Conservation (phyloP, 352 stramenopile genomes). For the Phytophthora palmivora region DNA sequence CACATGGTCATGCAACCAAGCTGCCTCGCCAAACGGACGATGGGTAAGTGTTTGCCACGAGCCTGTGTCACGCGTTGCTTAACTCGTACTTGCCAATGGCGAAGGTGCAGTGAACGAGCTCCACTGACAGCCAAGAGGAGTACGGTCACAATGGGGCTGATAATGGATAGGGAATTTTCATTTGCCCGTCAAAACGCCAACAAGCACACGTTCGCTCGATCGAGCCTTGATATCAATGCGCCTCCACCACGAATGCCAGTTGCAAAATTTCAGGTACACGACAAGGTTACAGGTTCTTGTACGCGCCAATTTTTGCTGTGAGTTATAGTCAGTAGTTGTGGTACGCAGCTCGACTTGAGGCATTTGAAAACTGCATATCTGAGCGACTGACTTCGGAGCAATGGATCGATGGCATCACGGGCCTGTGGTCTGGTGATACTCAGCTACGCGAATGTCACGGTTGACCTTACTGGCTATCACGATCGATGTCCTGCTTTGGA, state of each 20-base stretch:
- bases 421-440: too few relatives aligned
- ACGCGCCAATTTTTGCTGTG: slow-evolving; percentile 1
- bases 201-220: slow-evolving; percentile 7
- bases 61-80: slow-evolving; percentile 18
- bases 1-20: slow-evolving; percentile 21
- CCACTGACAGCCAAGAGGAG: slow-evolving; percentile 10
- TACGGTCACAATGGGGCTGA: slow-evolving; percentile 14
- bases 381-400: too few relatives aligned
- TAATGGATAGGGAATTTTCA: slow-evolving; percentile 31
- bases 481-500: too few relatives aligned
- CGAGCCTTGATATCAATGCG: neutral
- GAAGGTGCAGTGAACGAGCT: neutral
- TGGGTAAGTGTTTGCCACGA: slow-evolving; percentile 20
- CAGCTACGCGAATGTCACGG: too few relatives aligned
- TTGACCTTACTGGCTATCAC: too few relatives aligned
- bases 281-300: neutral
- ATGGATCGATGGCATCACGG: too few relatives aligned
- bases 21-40: slow-evolving; percentile 18
- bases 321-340: slow-evolving; percentile 4
- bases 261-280: slow-evolving; percentile 9
- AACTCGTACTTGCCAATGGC: slow-evolving; percentile 17
- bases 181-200: slow-evolving; percentile 11
- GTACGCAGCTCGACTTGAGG: too few relatives aligned
- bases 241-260: slow-evolving; percentile 12
- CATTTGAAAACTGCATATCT: too few relatives aligned